Base-by-base conservation (phyloP, 2,329 filamentous ascomycete genomes). In the Pseudocercospora fuligena region DNA sequence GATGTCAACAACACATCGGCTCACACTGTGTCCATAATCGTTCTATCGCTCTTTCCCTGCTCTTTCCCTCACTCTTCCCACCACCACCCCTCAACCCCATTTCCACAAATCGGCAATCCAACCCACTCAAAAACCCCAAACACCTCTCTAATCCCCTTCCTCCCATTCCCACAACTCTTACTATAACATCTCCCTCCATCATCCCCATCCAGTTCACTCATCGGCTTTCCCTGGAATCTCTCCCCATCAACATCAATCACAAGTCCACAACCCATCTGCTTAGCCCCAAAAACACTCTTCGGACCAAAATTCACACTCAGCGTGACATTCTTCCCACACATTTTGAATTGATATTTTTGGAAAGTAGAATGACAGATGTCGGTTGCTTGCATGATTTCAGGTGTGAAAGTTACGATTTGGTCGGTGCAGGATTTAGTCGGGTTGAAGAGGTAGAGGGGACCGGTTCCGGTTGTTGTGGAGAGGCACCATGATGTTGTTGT, bases 401-500 rank as follows among this genome's bases (percentile, higher is more conserved):
- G 16, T 6, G 51, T 56, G 51, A 56, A 56, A 11, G 51, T 56
- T 5, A 56, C 51, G 51, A 56, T 27, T 56, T 56, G 51, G 51
- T 56, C 51, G 51, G 51, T n/a, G 8, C 51, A 56, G 16, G 23
- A n/a, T 19, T 56, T 56, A n/a, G 21, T 11, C 7, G 51, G 51
- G 51, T 56, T 56, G 51, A 56, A 56, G 27, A 56, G 27, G 51
- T 56, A 56, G 25, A 56, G 51, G 5, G 51, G 51, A 5, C 27
- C 27, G 7, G 27, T 12, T 27, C 23, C 25, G 27, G 51, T 25
- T 25, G 51, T 29, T 12, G 51, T 56, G 16, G 51, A 56, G 25
- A 56, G 51, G 25, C 51, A 56, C 23, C 23, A 56, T 27, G 51
- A 27, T 25, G 51, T 29, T 56, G 12, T 27, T 27, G 12, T 56